Evolutionary conservation across 2,329 filamentous ascomycete species (phyloP).

Genomic region (Colletotrichum viniferum): DNA sequence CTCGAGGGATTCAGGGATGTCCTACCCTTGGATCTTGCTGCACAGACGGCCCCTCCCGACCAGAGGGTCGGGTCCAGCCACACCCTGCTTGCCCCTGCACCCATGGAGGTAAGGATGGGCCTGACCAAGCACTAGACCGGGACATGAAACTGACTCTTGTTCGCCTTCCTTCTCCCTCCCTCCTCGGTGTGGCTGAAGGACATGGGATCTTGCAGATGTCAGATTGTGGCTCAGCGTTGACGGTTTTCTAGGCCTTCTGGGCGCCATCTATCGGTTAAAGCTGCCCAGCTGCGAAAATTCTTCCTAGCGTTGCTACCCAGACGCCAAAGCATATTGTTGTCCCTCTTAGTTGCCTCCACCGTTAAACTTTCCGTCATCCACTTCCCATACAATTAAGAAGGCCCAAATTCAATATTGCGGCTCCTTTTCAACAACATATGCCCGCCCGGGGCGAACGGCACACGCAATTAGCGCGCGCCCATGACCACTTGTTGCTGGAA

Average conservation of each 20-base stretch:
- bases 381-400: neutral
- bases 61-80: constrained; percentile 3
- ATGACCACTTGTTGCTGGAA: neutral
- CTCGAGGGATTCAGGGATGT: neutral
- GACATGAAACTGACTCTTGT: constrained; percentile 3
- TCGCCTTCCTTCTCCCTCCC: neutral
- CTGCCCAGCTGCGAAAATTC: neutral
- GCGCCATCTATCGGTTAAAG: constrained; percentile 17
- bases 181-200: neutral
- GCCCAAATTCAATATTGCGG: neutral
- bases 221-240: constrained; percentile 2
- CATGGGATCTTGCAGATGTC: neutral
- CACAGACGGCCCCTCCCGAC: constrained; percentile 17
- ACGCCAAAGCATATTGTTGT: neutral
- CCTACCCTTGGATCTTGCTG: neutral
- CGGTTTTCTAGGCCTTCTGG: neutral
- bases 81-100: neutral
- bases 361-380: neutral
- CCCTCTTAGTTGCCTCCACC: neutral
- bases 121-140: neutral
- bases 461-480: neutral
- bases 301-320: neutral
- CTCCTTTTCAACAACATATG: neutral
- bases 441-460: neutral
- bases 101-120: neutral